Conservation (phyloP, 2,329 filamentous ascomycete genomes). For the Rachicladosporium sp. region DNA sequence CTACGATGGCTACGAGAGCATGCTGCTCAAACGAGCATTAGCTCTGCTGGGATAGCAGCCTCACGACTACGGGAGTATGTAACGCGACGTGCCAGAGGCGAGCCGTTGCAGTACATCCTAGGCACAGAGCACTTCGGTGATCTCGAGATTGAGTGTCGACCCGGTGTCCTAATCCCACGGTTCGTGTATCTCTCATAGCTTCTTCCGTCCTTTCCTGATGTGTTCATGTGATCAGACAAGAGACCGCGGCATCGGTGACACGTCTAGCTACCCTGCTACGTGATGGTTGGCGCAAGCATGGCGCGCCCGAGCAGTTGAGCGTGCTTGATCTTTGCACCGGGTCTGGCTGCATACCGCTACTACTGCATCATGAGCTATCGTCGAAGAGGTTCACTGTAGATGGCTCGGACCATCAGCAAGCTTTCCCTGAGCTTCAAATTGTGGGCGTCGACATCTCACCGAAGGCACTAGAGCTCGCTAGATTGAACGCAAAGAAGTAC, state of each 20-base stretch:
- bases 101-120: slow-evolving; percentile 80
- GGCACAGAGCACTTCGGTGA: slow-evolving; percentile 79
- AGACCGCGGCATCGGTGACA: slow-evolving; percentile 32
- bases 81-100: slow-evolving; percentile 42
- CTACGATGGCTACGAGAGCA: slow-evolving; percentile 61
- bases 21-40: too few relatives aligned
- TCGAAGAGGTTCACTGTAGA: slow-evolving; percentile 25
- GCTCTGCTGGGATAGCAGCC: too few relatives aligned
- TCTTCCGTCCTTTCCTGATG: slow-evolving; percentile 6
- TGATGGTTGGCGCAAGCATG: slow-evolving; percentile 3
- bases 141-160: slow-evolving; percentile 63
- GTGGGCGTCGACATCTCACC: slow-evolving; percentile 62
- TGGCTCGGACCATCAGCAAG: too few relatives aligned
- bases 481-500: slow-evolving; percentile 46
- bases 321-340: slow-evolving; percentile 84
- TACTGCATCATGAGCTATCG: slow-evolving; percentile 53
- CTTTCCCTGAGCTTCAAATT: slow-evolving; percentile 25
- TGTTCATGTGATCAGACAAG: slow-evolving; percentile 24
- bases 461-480: slow-evolving; percentile 52
- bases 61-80: slow-evolving; percentile 13
- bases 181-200: too few relatives aligned
- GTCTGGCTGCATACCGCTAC: slow-evolving; percentile 76
- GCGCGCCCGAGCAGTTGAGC: slow-evolving; percentile 31
- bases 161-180: slow-evolving; percentile 77
- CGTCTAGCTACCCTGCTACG: slow-evolving; percentile 21